phyloP scores from a whole-genome alignment of 768 basidiomycete species.

The Leccinum boreale region DNA sequence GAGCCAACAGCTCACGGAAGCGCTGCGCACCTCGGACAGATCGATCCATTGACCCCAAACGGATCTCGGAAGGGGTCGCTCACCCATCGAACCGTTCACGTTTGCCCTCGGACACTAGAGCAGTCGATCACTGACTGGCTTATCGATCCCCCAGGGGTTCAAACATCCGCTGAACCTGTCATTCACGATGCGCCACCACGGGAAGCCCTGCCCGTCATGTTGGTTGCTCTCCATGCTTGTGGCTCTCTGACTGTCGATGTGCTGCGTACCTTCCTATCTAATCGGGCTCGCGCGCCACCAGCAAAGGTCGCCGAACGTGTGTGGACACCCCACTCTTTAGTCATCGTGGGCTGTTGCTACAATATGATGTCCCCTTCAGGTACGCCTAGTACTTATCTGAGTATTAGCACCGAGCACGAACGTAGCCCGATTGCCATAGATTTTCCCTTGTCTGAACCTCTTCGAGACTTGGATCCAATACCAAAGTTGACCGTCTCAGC shows the following conservation, averaged over 20 bases:
- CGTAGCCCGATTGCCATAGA: conserved; percentile 35
- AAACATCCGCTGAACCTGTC: not conserved
- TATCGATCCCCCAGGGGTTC: conserved; percentile 9
- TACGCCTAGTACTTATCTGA: conserved; percentile 9
- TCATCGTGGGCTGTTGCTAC: conserved; percentile 78
- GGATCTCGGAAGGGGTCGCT: conserved; percentile 35
- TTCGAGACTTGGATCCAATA: conserved; percentile 14
- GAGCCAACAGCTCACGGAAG: not conserved
- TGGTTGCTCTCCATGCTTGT: conserved; percentile 74
- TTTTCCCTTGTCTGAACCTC: conserved; percentile 48
- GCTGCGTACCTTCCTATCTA: conserved; percentile 48
- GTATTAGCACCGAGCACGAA: conserved; percentile 3
- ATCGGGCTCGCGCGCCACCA: conserved; percentile 15
- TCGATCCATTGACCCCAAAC: not conserved
- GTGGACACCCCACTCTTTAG: conserved; percentile 53
- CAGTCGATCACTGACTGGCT: conserved; percentile 54
- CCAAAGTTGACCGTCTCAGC: conserved; percentile 36
- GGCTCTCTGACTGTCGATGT: conserved; percentile 70
- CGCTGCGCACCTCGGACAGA: not conserved
- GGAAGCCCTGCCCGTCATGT: conserved; percentile 43
- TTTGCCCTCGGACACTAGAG: conserved; percentile 48
- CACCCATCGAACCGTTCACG: conserved; percentile 53
- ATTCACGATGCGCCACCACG: not conserved
- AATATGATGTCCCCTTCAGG: conserved; percentile 61
- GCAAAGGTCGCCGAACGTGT: not conserved